Conservation (phyloP, 129 eudicot species). For the Deinandra increscens region DNA sequence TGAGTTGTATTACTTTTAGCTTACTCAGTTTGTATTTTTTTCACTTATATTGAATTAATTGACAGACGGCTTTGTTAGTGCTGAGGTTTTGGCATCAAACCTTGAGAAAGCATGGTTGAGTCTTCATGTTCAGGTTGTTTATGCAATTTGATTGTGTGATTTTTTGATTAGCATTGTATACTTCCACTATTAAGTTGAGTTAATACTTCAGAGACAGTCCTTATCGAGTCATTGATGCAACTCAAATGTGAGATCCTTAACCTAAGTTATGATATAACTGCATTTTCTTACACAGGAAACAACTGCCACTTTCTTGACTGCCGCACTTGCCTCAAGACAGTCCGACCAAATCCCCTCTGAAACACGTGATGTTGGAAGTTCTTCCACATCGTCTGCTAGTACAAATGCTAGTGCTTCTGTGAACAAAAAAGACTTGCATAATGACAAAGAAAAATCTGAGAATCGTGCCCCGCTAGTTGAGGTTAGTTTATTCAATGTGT, state of each 20-base stretch:
- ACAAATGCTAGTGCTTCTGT: constrained; percentile 24
- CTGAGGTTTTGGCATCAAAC: constrained; percentile 62
- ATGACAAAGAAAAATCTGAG: constrained; percentile 31
- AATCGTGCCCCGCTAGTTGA: constrained; percentile 19
- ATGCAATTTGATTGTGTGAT: constrained; percentile 8
- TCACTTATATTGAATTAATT: constrained; percentile 8
- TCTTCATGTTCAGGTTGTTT: constrained; percentile 85
- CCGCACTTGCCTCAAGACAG: constrained; percentile 73
- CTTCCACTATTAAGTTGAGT: background rate
- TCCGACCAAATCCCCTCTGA: constrained; percentile 36
- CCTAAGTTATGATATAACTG: background rate
- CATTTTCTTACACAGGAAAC: constrained; percentile 53
- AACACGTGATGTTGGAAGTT: constrained; percentile 43
- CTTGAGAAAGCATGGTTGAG: constrained; percentile 87
- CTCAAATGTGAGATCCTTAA: background rate
- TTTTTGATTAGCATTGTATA: background rate
- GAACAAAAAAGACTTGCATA: constrained; percentile 21
- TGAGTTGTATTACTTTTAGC: background rate
- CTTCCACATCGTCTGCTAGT: constrained; percentile 32
- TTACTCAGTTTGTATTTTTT: background rate
- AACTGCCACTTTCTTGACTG: constrained; percentile 74
- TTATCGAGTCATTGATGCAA: background rate
- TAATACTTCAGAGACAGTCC: background rate
- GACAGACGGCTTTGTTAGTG: constrained; percentile 71
- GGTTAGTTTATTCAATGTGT: too few species aligned